phyloP scores from a whole-genome alignment of 2,329 filamentous ascomycete genomes.

The Magnaporthiopsis incrustans region DNA sequence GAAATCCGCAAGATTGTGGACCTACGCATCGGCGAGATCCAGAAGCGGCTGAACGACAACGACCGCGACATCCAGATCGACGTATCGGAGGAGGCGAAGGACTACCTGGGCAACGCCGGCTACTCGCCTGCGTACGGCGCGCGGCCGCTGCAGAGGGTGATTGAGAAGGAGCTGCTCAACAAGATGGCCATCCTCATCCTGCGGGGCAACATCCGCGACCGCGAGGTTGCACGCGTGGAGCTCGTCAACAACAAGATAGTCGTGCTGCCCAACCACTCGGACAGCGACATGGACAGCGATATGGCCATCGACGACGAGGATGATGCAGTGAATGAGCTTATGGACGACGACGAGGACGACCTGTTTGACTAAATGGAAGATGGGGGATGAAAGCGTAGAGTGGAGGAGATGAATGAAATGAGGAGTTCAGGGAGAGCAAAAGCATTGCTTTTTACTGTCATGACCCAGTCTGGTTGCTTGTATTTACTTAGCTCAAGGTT shows the following conservation, averaged over 20 bases:
- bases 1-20: slow-evolving; percentile 97
- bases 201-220: slow-evolving; percentile 74
- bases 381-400: not conserved
- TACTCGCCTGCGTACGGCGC: slow-evolving; percentile 96
- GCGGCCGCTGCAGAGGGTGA: slow-evolving; percentile 76
- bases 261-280: slow-evolving; percentile 73
- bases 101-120: slow-evolving; percentile 83
- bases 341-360: slow-evolving; percentile 49
- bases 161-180: slow-evolving; percentile 97
- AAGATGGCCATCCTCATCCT: slow-evolving; percentile 85
- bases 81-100: slow-evolving; percentile 78
- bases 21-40: slow-evolving; percentile 77
- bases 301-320: slow-evolving; percentile 59
- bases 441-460: too few species aligned
- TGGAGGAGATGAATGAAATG: slow-evolving; percentile 1
- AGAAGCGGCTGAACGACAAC: slow-evolving; percentile 81
- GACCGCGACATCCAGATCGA: slow-evolving; percentile 77
- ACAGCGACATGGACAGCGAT: slow-evolving; percentile 54
- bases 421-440: not conserved
- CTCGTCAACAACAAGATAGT: slow-evolving; percentile 72
- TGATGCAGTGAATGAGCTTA: slow-evolving; percentile 63
- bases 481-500: too few species aligned
- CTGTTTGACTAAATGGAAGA: slow-evolving; percentile 14
- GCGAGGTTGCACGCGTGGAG: slow-evolving; percentile 72
- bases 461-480: too few species aligned